Percentiles rank a stretch among this genome's conserved stretches.
Evolutionary conservation across 805 yeast species (phyloP).

Genomic region (Sungouiella blattae): DNA sequence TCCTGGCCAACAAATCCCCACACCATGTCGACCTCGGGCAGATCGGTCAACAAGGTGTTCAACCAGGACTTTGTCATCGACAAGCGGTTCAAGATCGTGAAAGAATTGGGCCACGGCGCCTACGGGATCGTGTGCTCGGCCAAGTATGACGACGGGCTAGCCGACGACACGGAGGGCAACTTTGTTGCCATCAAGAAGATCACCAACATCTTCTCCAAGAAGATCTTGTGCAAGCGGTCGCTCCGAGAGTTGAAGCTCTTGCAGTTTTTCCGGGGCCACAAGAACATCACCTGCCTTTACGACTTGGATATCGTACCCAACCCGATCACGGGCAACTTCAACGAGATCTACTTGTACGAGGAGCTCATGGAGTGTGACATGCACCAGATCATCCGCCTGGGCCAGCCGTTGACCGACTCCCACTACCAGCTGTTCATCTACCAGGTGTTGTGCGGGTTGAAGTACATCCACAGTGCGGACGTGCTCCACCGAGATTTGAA

Average conservation of each 20-base stretch:
- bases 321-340: conserved; percentile 59
- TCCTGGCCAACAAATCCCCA: not conserved
- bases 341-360: conserved; percentile 90
- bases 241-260: conserved; percentile 84
- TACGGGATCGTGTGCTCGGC: conserved; percentile 97
- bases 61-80: conserved; percentile 94
- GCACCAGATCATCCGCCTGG: conserved; percentile 94
- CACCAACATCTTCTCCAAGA: conserved; percentile 88
- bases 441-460: conserved; percentile 86
- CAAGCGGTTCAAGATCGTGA: conserved; percentile 79
- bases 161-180: conserved; percentile 26
- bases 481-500: conserved; percentile 92
- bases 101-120: conserved; percentile 97
- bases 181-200: conserved; percentile 92
- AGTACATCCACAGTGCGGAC: conserved; percentile 86
- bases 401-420: conserved; percentile 89
- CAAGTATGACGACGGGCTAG: conserved; percentile 71
- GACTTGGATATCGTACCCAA: conserved; percentile 89
- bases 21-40: conserved; percentile 25
- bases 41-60: conserved; percentile 38
- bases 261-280: conserved; percentile 93
- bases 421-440: conserved; percentile 92
- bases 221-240: conserved; percentile 87
- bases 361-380: conserved; percentile 98
- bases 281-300: conserved; percentile 90